These are phyloP conservation scores for Cylindrotheca closterium DNA, from an alignment of 108 stramenopile genomes.

Conservation along the genomic window DNA sequence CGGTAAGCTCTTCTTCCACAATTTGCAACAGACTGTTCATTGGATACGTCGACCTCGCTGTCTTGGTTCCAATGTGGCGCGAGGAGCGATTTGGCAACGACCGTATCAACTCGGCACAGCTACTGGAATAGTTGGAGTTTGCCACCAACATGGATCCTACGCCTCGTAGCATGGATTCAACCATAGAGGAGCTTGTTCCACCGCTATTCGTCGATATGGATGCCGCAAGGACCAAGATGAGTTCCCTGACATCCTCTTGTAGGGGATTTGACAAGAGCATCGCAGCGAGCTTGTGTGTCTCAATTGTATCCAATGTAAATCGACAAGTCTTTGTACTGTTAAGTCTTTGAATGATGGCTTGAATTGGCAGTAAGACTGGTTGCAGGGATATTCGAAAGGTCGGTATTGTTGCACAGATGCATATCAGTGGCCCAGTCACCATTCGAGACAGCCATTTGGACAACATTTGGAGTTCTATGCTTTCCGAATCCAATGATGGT, in stretches of 20 bases:
- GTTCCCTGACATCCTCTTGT: background rate
- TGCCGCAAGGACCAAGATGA: slow-evolving; percentile 11
- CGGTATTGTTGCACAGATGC: slow-evolving; percentile 25
- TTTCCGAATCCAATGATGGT: background rate
- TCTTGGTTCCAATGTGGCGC: background rate
- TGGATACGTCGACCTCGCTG: background rate
- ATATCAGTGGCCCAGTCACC: slow-evolving; percentile 15
- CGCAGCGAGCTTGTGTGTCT: slow-evolving; percentile 3
- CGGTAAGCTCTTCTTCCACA: slow-evolving; percentile 11
- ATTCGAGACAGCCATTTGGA: slow-evolving; percentile 23
- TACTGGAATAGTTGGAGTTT: slow-evolving; percentile 5
- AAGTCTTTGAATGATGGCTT: slow-evolving; percentile 13
- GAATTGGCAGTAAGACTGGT: slow-evolving; percentile 5
- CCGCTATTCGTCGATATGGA: background rate
- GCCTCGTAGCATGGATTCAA: slow-evolving; percentile 12
- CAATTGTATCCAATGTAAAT: slow-evolving; percentile 4
- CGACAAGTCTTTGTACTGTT: slow-evolving; percentile 3
- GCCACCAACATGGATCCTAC: slow-evolving; percentile 18
- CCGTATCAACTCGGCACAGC: slow-evolving; percentile 7
- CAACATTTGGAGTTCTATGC: background rate
- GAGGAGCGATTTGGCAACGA: background rate
- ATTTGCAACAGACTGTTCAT: background rate
- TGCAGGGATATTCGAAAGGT: slow-evolving; percentile 27
- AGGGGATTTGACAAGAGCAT: slow-evolving; percentile 16
- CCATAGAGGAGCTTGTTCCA: background rate